phyloP scores from a whole-genome alignment of 1,284 basidiomycete species.

The Fomitopsis schrenkii region DNA sequence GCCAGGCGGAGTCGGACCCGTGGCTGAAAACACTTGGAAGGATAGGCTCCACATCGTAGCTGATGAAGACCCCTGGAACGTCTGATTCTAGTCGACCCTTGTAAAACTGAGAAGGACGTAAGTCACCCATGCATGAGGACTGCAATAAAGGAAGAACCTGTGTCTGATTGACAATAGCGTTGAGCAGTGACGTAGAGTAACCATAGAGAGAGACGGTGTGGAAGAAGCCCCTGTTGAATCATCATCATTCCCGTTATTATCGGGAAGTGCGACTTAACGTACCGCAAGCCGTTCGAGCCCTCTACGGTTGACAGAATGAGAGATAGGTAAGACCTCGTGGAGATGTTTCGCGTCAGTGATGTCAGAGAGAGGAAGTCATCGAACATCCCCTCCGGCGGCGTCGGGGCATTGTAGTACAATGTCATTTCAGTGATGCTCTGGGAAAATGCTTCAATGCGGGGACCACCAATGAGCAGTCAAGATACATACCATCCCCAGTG shows the following conservation, averaged over 20 bases:
- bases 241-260: background rate
- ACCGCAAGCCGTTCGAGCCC: slow-evolving; percentile 38
- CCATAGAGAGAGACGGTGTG: slow-evolving; percentile 42
- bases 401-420: slow-evolving; percentile 41
- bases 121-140: background rate
- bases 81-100: slow-evolving; percentile 16
- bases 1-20: slow-evolving; percentile 41
- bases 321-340: slow-evolving; percentile 34
- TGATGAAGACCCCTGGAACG: slow-evolving; percentile 27
- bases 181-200: slow-evolving; percentile 37
- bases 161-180: slow-evolving; percentile 47
- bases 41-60: slow-evolving; percentile 57
- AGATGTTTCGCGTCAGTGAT: slow-evolving; percentile 23
- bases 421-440: slow-evolving; percentile 21
- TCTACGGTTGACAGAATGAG: slow-evolving; percentile 38
- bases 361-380: slow-evolving; percentile 37
- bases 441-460: background rate
- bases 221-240: slow-evolving; percentile 37
- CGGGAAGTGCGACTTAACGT: slow-evolving; percentile 2
- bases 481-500: slow-evolving; percentile 32
- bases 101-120: slow-evolving; percentile 21
- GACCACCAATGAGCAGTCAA: background rate
- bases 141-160: slow-evolving; percentile 27
- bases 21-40: slow-evolving; percentile 40
- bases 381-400: slow-evolving; percentile 37